Evolutionary conservation across 495 filamentous ascomycete species (phyloP).

Genomic region (Penicillium cosmopolitanum): DNA sequence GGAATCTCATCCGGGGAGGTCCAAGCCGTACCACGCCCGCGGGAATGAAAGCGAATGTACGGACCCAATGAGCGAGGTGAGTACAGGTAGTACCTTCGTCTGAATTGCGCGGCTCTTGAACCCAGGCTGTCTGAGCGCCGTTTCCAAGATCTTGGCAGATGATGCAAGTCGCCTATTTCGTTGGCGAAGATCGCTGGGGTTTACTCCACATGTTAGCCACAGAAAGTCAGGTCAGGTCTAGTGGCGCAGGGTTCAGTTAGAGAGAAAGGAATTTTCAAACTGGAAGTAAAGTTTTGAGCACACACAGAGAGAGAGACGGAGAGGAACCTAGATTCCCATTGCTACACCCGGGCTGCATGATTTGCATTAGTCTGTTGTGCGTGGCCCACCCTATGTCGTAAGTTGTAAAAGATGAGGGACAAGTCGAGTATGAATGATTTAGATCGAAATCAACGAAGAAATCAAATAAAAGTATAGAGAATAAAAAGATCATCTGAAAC

Average conservation of each 20-base stretch:
- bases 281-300: background rate
- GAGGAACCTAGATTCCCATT: background rate
- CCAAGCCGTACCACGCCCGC: slow-evolving; percentile 3
- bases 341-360: background rate
- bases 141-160: slow-evolving; percentile 9
- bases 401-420: background rate
- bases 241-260: background rate
- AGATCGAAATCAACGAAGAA: background rate
- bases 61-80: slow-evolving; percentile 10
- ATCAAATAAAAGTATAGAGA: background rate
- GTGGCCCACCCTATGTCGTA: slow-evolving; percentile 1
- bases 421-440: background rate
- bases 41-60: slow-evolving; percentile 19
- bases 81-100: background rate
- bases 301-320: background rate
- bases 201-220: background rate
- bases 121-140: slow-evolving; percentile 14
- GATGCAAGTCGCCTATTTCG: slow-evolving; percentile 11
- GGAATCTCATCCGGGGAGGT: slow-evolving; percentile 2
- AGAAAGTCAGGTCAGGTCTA: background rate
- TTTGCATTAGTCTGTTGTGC: background rate
- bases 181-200: background rate
- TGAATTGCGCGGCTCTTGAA: slow-evolving; percentile 15
- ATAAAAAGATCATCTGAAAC: slow-evolving; percentile 12
- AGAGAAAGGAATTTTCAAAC: background rate